A percentile compares a stretch with the other conserved stretches of the same genome.
Evolutionary conservation across 805 yeast species (phyloP).

Genomic region (Yarrowia deformans): DNA sequence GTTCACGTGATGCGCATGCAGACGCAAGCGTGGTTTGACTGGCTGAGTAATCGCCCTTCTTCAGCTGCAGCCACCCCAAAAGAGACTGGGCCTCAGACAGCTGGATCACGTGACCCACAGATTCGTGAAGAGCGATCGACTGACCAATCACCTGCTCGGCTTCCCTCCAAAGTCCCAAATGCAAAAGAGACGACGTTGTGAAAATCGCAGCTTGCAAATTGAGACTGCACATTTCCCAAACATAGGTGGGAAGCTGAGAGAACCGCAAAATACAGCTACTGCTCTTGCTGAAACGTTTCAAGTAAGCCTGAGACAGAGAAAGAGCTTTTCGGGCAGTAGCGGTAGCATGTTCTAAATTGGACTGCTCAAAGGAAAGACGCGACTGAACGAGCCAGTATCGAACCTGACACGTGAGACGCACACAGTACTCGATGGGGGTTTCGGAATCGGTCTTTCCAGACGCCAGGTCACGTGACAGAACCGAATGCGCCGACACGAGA

Average conservation of each 20-base stretch:
- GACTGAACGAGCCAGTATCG: slow-evolving; percentile 17
- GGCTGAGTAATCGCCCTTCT: slow-evolving; percentile 11
- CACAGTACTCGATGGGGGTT: slow-evolving; percentile 1
- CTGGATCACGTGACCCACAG: slow-evolving; percentile 4
- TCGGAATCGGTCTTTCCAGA: slow-evolving; percentile 6
- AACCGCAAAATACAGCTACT: neutral
- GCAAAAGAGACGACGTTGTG: neutral
- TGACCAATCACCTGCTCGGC: slow-evolving; percentile 23
- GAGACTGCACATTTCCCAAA: slow-evolving; percentile 16
- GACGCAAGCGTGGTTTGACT: slow-evolving; percentile 5
- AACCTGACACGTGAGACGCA: slow-evolving; percentile 11
- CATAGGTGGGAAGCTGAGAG: neutral
- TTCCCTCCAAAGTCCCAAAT: slow-evolving; percentile 27
- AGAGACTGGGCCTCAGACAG: neutral
- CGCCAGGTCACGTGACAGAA: slow-evolving; percentile 12
- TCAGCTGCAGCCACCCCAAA: slow-evolving; percentile 10
- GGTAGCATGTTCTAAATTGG: slow-evolving; percentile 1
- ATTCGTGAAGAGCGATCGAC: neutral
- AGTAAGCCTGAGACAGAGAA: slow-evolving; percentile 4
- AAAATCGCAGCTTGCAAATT: slow-evolving; percentile 1
- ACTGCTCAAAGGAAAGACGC: slow-evolving; percentile 5
- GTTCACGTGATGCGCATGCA: slow-evolving; percentile 10
- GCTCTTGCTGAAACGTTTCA: slow-evolving; percentile 9
- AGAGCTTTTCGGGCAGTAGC: neutral
- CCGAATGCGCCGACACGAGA: neutral